These are phyloP conservation scores for Boechera retrofracta DNA, from an alignment of 345 rosid genomes.

Conservation along the genomic window DNA sequence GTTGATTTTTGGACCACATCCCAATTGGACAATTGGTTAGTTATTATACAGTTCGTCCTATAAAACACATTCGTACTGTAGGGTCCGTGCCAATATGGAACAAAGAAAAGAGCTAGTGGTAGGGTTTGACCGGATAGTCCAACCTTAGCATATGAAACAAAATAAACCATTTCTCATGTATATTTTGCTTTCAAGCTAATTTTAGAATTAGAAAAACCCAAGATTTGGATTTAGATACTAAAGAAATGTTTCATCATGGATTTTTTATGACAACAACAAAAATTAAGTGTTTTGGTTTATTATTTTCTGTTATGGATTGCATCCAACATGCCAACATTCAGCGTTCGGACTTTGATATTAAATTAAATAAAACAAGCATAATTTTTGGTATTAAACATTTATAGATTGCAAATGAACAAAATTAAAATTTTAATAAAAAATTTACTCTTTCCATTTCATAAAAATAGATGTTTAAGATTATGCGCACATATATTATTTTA, in stretches of 20 bases:
- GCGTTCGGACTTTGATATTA: too few relatives aligned
- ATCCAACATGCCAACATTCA: too few relatives aligned
- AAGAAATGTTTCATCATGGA: background rate
- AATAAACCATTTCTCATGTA: background rate
- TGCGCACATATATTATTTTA: too few relatives aligned
- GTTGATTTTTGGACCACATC: slow-evolving; percentile 34
- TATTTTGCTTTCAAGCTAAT: background rate
- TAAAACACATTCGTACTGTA: slow-evolving; percentile 12
- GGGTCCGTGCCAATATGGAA: slow-evolving; percentile 28
- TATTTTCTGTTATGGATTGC: too few relatives aligned
- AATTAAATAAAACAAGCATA: too few relatives aligned
- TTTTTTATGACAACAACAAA: background rate
- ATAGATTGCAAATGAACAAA: too few relatives aligned
- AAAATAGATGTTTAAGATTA: too few relatives aligned
- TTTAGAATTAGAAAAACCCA: background rate
- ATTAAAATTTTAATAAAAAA: too few relatives aligned
- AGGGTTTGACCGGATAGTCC: slow-evolving; percentile 5
- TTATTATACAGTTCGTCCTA: background rate
- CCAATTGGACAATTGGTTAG: slow-evolving; percentile 22
- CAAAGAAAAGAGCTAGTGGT: background rate
- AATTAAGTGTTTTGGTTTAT: too few relatives aligned
- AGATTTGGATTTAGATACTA: background rate
- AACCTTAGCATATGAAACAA: background rate
- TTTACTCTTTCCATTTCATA: too few relatives aligned
- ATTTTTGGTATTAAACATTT: too few relatives aligned